Evolutionary conservation across 1,284 basidiomycete species (phyloP).

Genomic region (Veloboletus limbatus): DNA sequence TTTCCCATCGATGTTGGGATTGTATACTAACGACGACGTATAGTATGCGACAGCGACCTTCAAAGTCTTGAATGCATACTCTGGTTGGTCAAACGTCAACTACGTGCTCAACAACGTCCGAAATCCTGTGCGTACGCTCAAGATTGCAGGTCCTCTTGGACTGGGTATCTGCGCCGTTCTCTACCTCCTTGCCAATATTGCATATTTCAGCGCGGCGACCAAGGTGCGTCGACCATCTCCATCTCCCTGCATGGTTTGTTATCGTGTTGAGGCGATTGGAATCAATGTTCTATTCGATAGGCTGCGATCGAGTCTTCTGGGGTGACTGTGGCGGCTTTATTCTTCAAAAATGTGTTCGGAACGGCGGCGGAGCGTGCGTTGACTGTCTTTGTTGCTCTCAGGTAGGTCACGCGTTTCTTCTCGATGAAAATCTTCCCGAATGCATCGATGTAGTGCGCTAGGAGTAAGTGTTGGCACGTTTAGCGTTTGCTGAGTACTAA

Average conservation of each 20-base stretch:
- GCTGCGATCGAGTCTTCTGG: slow-evolving; percentile 43
- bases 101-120: slow-evolving; percentile 56
- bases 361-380: slow-evolving; percentile 44
- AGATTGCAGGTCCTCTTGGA: slow-evolving; percentile 53
- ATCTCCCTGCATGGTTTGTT: too few species aligned
- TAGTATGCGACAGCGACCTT: slow-evolving; percentile 58
- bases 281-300: slow-evolving; percentile 7
- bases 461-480: slow-evolving; percentile 21
- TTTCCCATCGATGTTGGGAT: neutral
- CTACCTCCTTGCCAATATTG: slow-evolving; percentile 53
- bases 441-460: slow-evolving; percentile 21
- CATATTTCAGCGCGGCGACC: slow-evolving; percentile 44
- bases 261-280: neutral
- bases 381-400: slow-evolving; percentile 51
- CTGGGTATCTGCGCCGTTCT: slow-evolving; percentile 44
- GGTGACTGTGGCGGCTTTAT: slow-evolving; percentile 51
- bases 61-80: slow-evolving; percentile 57
- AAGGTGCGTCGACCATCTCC: slow-evolving; percentile 11
- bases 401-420: slow-evolving; percentile 25
- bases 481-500: slow-evolving; percentile 5
- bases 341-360: slow-evolving; percentile 57
- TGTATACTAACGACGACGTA: neutral
- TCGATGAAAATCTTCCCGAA: neutral
- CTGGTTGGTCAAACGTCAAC: slow-evolving; percentile 53
- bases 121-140: slow-evolving; percentile 49